Evolutionary conservation across 768 basidiomycete genomes (phyloP), one percentile per base, ranked within the genome.

Genomic region (Russula earlei): DNA sequence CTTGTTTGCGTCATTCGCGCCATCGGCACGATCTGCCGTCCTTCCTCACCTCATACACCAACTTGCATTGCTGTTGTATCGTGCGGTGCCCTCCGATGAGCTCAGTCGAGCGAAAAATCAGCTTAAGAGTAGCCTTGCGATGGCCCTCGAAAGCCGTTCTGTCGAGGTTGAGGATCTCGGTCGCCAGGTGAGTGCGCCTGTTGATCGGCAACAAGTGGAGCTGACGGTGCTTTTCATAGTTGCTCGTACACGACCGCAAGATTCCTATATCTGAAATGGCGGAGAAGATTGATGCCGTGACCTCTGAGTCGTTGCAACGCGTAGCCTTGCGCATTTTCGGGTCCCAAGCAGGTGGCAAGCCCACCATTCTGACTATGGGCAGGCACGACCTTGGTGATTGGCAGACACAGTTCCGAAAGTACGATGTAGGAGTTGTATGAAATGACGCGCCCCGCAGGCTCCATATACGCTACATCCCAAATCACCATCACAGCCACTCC

Each of bases 61-160:
- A 69, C 77, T 97, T 11, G 88, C 91, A 66, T 62, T 88, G 50
- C 73, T 98, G 55, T 75, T 91, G 51, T 84, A 91, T 68, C 76
- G 80, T 12, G 74, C 77, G 14, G 77, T 87, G 19, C 82, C 84
- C 4, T 71, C 76, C 43, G 68, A 65, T 12, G 95, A 98, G 68
- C 78, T 98, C 33, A 74, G 74, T 55, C 77, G 95, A 55, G 94
- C 95, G 37, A 93, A 93, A 75, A 97, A 97, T 66, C 94, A 97
- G 75, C 81, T 98, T 59, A 91, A 91, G 69, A 87, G 85, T 22
- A 86, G 83, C 47, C 71, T 98, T 60, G 88, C 92, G 75, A 98
- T 98, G 95, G 89, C 91, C 2, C 71, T 97, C 43, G 93, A 96
- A 71, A 91, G 88, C 65, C 74, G 87, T 31, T 78, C 87, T 14